phyloP scores from a whole-genome alignment of 805 yeast genomes.

The Pichia deserticola region DNA sequence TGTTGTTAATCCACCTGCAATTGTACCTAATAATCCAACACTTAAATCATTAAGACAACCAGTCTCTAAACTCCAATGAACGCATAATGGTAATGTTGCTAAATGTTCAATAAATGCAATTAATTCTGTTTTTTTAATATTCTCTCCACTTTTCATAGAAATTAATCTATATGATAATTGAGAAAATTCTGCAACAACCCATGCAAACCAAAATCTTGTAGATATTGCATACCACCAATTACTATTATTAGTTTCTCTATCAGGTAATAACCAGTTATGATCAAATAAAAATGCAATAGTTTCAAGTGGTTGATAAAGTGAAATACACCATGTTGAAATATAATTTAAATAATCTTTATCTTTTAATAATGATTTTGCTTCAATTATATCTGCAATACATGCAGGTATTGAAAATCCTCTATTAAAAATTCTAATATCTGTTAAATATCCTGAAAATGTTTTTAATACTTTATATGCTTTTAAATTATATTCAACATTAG shows the following conservation, averaged over 20 bases:
- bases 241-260: slow-evolving; percentile 10
- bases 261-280: slow-evolving; percentile 24
- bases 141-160: slow-evolving; percentile 8
- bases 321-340: slow-evolving; percentile 11
- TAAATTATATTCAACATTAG: background rate
- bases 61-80: slow-evolving; percentile 31
- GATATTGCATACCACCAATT: slow-evolving; percentile 27
- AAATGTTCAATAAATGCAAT: slow-evolving; percentile 22
- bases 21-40: slow-evolving; percentile 31
- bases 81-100: slow-evolving; percentile 31
- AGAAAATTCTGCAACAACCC: slow-evolving; percentile 27
- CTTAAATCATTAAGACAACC: slow-evolving; percentile 27
- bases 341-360: slow-evolving; percentile 9
- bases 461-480: slow-evolving; percentile 11
- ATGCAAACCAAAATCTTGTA: slow-evolving; percentile 29
- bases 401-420: slow-evolving; percentile 31
- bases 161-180: background rate
- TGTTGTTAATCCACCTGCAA: slow-evolving; percentile 18
- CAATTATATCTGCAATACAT: slow-evolving; percentile 8
- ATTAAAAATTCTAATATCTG: slow-evolving; percentile 31
- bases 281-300: slow-evolving; percentile 29
- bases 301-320: slow-evolving; percentile 29
- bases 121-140: slow-evolving; percentile 8
- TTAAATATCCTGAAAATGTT: slow-evolving; percentile 24
- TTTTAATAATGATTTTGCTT: slow-evolving; percentile 1